Conservation (phyloP, 176 grass and related monocot genomes). For the Oryza nivara region DNA sequence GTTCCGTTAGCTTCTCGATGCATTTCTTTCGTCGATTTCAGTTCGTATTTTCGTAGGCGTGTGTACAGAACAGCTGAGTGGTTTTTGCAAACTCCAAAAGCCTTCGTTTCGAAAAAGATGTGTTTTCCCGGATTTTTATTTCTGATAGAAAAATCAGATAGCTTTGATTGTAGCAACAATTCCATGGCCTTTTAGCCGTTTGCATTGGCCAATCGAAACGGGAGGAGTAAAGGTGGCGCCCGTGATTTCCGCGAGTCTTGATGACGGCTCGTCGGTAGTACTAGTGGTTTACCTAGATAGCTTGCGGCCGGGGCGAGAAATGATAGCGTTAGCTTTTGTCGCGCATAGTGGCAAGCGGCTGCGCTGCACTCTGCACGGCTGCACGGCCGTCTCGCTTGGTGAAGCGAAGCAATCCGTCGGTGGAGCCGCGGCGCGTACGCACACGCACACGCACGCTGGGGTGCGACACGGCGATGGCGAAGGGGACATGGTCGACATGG, state of each 20-base stretch:
- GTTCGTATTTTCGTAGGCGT: background rate
- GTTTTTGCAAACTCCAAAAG: background rate
- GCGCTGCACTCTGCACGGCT: background rate
- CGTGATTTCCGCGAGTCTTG: constrained; percentile 33
- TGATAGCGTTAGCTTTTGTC: constrained; percentile 6
- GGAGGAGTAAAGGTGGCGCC: background rate
- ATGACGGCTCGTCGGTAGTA: background rate
- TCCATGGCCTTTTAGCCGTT: too few species aligned
- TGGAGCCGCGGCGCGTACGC: background rate
- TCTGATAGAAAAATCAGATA: too few species aligned
- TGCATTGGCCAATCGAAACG: background rate
- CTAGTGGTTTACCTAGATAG: background rate
- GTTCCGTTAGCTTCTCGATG: constrained; percentile 1
- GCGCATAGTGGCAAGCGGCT: too few species aligned
- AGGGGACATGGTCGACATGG: background rate
- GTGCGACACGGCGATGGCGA: background rate
- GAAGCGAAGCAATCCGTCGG: background rate
- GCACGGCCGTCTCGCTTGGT: background rate
- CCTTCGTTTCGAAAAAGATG: background rate
- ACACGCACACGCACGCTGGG: too few species aligned
- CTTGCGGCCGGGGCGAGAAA: background rate
- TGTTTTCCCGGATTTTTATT: background rate
- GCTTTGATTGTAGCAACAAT: too few species aligned
- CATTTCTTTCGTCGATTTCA: background rate
- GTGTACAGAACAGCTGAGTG: constrained; percentile 9